A percentile compares a stretch with the other conserved stretches of the same genome.
Evolutionary conservation across 192 early-diverging fungal genomes (phyloP).

Genomic region (Pilobolus umbonatus): DNA sequence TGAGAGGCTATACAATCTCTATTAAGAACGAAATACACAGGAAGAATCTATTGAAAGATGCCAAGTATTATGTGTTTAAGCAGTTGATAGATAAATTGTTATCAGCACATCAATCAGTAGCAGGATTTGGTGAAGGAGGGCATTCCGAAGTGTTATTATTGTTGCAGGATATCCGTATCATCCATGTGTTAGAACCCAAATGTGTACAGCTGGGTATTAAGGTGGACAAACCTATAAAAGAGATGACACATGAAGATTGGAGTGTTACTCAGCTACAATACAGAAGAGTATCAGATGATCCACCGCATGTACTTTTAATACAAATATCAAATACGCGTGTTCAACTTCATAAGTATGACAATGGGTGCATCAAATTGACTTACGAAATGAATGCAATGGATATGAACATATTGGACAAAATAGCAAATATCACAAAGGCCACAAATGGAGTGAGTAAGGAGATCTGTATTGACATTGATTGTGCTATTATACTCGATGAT

Average conservation of each 20-base stretch:
- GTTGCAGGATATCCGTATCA: constrained; percentile 36
- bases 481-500: constrained; percentile 33
- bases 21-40: constrained; percentile 51
- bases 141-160: constrained; percentile 34
- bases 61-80: constrained; percentile 40
- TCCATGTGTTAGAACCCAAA: constrained; percentile 12
- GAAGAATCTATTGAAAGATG: constrained; percentile 50
- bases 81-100: constrained; percentile 37
- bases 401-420: constrained; percentile 18
- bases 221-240: background rate
- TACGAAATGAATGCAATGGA: constrained; percentile 15
- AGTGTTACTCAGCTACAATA: constrained; percentile 25
- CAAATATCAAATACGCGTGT: constrained; percentile 24
- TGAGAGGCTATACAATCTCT: constrained; percentile 52
- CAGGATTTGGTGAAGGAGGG: constrained; percentile 31
- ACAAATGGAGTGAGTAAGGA: background rate
- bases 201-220: background rate
- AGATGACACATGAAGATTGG: background rate
- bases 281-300: constrained; percentile 14
- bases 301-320: constrained; percentile 20
- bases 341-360: constrained; percentile 8
- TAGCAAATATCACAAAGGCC: constrained; percentile 24
- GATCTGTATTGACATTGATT: constrained; percentile 17
- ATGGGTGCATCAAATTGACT: background rate
- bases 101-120: constrained; percentile 28